Evolutionary conservation across 768 basidiomycete genomes (phyloP), one percentile per base, ranked within the genome.

Genomic region (Mycena galopus): DNA sequence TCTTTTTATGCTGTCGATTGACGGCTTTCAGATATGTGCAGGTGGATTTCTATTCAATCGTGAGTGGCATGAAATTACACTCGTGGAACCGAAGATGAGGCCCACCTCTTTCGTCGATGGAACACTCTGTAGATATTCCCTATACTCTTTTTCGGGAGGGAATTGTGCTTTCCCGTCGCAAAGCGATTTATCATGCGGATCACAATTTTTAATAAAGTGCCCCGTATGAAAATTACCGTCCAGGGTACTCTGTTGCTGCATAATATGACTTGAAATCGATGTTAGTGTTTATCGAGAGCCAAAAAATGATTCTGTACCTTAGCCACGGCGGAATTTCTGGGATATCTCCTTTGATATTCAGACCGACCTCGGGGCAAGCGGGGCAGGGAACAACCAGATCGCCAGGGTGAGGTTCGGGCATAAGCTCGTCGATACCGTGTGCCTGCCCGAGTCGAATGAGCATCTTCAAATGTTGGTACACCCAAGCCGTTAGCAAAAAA

Each of bases 151-250:
- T 7, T 57, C 32, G 9, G 56, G 56, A 19, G 56, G 56, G n/a
- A 57, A 33, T 19, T 57, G 56, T 4, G 56, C 56, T 57, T 57
- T 57, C 4, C 56, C 56, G 19, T 57, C 29, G 32, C 32, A 57
- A 32, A 57, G 56, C n/a, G 56, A 57, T 16, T 33, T 9, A 12
- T 57, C 56, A 32, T 57, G 33, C 4, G 56, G 56, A 32, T 57
- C 56, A 17, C 56, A 57, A 21, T 57, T 57, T 21, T 57, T 57
- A 19, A 32, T 32, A 33, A 57, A 57, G n/a, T 57, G 32, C 25
- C 55, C 55, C 29, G 55, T 56, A 29, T 56, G 55, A 19, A 56
- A 56, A 30, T 56, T 56, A 11, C 55, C 55, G 17, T 56, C 55
- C 11, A 56, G 27, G 5, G 55, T 56, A 4, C 30, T 27, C 17